Percentiles rank a stretch among this genome's conserved stretches.
These are phyloP conservation scores for Macrocystidia cucumis DNA, from an alignment of 1,284 basidiomycete genomes.

Conservation along the genomic window DNA sequence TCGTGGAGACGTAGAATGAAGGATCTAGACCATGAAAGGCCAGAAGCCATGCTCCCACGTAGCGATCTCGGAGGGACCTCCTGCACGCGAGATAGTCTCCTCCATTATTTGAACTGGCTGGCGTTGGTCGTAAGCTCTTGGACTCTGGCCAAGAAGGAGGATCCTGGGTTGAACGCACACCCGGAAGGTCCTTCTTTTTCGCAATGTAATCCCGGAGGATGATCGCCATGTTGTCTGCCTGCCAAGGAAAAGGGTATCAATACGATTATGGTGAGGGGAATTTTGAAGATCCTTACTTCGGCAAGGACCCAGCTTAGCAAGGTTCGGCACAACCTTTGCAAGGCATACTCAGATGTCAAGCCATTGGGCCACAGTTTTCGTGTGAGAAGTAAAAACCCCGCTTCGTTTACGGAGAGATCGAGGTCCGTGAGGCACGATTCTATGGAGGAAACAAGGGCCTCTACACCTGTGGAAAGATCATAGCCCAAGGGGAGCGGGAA, in stretches of 20 bases:
- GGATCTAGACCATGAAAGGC: conserved; percentile 55
- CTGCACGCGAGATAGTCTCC: conserved; percentile 57
- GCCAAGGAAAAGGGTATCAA: too few relatives aligned
- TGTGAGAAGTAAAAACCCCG: conserved; percentile 56
- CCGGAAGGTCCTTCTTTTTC: conserved; percentile 47
- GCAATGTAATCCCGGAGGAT: conserved; percentile 61
- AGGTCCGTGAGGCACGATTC: conserved; percentile 65
- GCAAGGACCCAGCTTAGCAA: conserved; percentile 55
- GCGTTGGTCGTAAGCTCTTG: conserved; percentile 26
- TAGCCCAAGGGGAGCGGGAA: conserved; percentile 67
- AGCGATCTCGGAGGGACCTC: conserved; percentile 38
- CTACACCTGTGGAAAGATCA: conserved; percentile 65
- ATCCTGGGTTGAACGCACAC: conserved; percentile 43
- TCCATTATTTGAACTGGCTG: conserved; percentile 40
- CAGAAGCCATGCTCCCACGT: conserved; percentile 55
- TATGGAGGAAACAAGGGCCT: conserved; percentile 63
- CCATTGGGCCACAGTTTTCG: conserved; percentile 68
- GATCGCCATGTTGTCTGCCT: conserved; percentile 56
- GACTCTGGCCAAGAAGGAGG: conserved; percentile 40
- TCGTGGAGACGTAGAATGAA: conserved; percentile 33
- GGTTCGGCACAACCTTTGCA: conserved; percentile 42
- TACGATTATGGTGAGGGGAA: conserved; percentile 1
- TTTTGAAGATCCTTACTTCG: conserved; percentile 37
- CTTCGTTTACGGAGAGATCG: conserved; percentile 67
- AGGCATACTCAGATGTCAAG: conserved; percentile 61